Evolutionary conservation across 768 basidiomycete species (phyloP), one percentile per base, ranked within the genome.

Genomic region (Lentinula detonsa): DNA sequence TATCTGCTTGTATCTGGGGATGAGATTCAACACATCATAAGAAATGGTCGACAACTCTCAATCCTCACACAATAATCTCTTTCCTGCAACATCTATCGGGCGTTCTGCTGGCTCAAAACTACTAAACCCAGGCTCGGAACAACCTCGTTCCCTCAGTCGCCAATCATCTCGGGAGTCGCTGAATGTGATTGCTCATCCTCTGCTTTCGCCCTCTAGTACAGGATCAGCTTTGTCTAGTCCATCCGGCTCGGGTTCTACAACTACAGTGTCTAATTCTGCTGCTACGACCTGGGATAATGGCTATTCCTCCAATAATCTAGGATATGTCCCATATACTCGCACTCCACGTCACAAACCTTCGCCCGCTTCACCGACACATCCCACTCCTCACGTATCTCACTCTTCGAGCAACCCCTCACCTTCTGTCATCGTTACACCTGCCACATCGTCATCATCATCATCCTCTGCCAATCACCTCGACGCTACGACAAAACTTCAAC

Each of bases 321-420:
- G 80, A 63, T 93, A 92, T 74, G 82, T 88, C 1, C 86, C 90
- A 1, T 92, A 93, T 65, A 92, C 89, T 0, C 90, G 91, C 1
- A 16, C 40, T 13, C 13, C 55, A 42, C 74, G 86, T 23, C 90
- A 91, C 46, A 84, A 87, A 48, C 64, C 65, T 59, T 58, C 65
- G 1, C 65, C 65, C 7, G 63, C 64, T 60, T 63, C 64, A 8
- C 65, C 63, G 13, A 60, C 64, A 52, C 64, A 65, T 18, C 63
- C 67, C 3, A 63, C 63, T 52, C 62, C 65, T 43, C 65, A 65
- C 62, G 64, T 63, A 57, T 61, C 64, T 48, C 57, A 62, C 48
- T 55, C 66, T 35, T 64, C 63, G 16, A 63, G 65, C 13, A 59
- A 62, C 18, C 63, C 62, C 2, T 53, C 63, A 37, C 60, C 66